Base-by-base conservation (phyloP, 2,329 filamentous ascomycete genomes). In the Podosphaera aphanis region DNA sequence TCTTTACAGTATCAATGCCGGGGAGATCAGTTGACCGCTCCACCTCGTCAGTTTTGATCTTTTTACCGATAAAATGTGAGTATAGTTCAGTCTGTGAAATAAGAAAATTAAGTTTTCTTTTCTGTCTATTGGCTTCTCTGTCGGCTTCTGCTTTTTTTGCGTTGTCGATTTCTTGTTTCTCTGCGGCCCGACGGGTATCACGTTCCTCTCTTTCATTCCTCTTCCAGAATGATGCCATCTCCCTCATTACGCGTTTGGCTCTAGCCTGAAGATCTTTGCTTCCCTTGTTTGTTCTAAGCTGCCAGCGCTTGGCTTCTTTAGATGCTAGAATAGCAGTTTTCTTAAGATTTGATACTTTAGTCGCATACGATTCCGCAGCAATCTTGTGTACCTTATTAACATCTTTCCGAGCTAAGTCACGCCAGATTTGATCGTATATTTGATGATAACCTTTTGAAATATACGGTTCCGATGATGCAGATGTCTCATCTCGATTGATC, bases 141-240 rank as follows among this genome's bases (percentile, higher is more conserved):
- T 95, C 90, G 4, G 90, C 90, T 66, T 98, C 90, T 49, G 88
- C 86, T 64, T 88, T 92, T 63, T 90, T 86, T 16, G 90, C 90
- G 57, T 90, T 92, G 61, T 98, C 90, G 42, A 98, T 73, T 64
- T 95, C 90, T 61, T 93, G 85, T 61, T 80, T 83, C 67, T 98
- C 90, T 4, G 90, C 90, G 45, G 86, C 78, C 66, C 93, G 92
- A 54, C 90, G 79, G 52, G 92, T 69, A 61, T 98, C 90, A 49
- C 90, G 83, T 61, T 98, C 90, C 60, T 98, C 90, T 45, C 88
- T 81, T 62, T 98, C 90, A 61, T 98, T 98, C 47, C 88, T 80
- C 65, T 95, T 95, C 90, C 90, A 98, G 71, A 95, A 98, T 48
- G 83, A 77, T 73, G 94, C 90, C 90, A 98, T 98, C 64, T 98